Base-by-base conservation (phyloP, 2,329 filamentous ascomycete genomes). In the Nigrograna mackinnonii region DNA sequence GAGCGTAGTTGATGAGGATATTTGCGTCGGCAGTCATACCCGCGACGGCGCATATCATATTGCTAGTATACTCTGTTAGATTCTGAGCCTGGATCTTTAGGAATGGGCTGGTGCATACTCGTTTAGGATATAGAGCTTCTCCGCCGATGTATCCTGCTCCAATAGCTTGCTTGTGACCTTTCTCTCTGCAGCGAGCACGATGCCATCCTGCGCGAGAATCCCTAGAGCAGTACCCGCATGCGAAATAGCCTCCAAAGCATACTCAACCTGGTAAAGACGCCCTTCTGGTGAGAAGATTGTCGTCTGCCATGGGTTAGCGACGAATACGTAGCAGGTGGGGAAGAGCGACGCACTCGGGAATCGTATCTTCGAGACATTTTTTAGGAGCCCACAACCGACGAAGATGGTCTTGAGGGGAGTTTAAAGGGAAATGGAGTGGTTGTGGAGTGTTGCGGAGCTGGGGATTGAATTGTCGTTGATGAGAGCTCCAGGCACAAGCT, bases 261-360 rank as follows among this genome's bases (percentile, higher is more conserved):
- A 99, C 83, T 99, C 94, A 63, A 99, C 94, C 76, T 99, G 94
- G 74, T 99, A 99, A 49, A 99, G 83, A 67, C 94, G 91, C 54
- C 94, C 94, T 78, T 99, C 94, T 47, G 94, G 94, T 48, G 94
- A 99, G 85, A 99, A 99, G 82, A 99, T 99, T 70, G 94, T 99
- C 62, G 94, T 99, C 91, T 96, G 62, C 17, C 17, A 19, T 16
- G 21, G 58, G 16, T 64, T 58, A 62, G 62, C 52, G 30, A 42
- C 28, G 31, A 21, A 19, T 19, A 14, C 41, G 39, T 22, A 22
- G 20, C 46, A 30, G 39, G 52, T 37, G 16, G 24, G 36, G 38
- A 41, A 16, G 32, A 37, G 36, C 31, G 43, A 76, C 86, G 72
- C 80, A 96, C 91, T 78, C 91, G 84, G 66, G 91, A 95, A 85